Percentiles rank a stretch among this genome's conserved stretches.
Evolutionary conservation across 805 yeast genomes (phyloP).

Genomic region (Teunomyces aglyptinius): DNA sequence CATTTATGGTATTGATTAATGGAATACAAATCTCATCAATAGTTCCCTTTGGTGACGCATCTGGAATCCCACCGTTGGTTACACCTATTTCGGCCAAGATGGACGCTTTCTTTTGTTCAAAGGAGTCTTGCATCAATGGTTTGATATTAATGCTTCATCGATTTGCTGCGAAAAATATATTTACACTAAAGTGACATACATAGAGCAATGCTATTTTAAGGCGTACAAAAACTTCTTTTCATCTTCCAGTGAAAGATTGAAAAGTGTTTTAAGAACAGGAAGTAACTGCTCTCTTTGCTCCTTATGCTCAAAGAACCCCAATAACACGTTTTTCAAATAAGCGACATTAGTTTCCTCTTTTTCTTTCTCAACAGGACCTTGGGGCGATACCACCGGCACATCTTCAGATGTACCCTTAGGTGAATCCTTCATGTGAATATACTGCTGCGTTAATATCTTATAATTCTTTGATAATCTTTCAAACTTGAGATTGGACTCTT

Average conservation of each 20-base stretch:
- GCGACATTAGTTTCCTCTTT: conserved; percentile 48
- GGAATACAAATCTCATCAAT: conserved; percentile 77
- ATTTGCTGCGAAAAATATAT: conserved; percentile 2
- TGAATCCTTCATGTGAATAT: conserved; percentile 32
- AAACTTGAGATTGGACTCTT: conserved; percentile 64
- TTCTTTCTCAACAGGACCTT: conserved; percentile 9
- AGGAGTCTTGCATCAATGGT: conserved; percentile 46
- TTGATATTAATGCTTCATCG: background rate
- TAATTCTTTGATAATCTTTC: conserved; percentile 71
- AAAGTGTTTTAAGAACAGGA: conserved; percentile 79
- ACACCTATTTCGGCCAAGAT: conserved; percentile 53
- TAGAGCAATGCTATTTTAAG: conserved; percentile 25
- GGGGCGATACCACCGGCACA: conserved; percentile 15
- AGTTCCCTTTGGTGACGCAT: conserved; percentile 84
- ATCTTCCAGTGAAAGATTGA: conserved; percentile 68
- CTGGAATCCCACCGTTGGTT: conserved; percentile 46
- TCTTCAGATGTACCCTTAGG: conserved; percentile 11
- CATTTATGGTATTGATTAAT: conserved; percentile 64
- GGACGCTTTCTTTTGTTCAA: conserved; percentile 62
- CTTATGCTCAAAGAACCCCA: conserved; percentile 86
- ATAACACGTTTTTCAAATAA: conserved; percentile 82
- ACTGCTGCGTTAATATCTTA: conserved; percentile 60
- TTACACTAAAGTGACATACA: background rate
- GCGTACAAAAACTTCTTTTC: conserved; percentile 69
- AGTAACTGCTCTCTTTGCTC: conserved; percentile 85